Conservation (phyloP, 257 asterid species). For the Solanum boliviense region DNA sequence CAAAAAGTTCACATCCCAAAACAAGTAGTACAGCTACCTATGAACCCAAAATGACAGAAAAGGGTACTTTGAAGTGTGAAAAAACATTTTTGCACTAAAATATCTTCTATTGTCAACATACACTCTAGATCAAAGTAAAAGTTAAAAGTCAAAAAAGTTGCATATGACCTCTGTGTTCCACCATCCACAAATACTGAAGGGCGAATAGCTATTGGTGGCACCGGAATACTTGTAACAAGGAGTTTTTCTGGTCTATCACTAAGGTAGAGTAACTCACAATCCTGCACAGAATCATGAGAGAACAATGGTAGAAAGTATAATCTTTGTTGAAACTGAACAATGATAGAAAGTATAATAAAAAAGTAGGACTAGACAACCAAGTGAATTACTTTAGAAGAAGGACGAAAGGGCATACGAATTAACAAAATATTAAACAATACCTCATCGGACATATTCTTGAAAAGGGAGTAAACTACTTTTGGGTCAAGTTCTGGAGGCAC, state of each 20-base stretch:
- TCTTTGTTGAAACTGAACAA: not conserved
- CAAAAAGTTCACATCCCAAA: not conserved
- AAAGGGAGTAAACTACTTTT: slow-evolving; percentile 42
- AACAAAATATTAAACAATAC: slow-evolving; percentile 20
- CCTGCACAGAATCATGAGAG: slow-evolving; percentile 31
- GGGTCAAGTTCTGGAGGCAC: slow-evolving; percentile 44
- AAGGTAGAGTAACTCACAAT: slow-evolving; percentile 80
- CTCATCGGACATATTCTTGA: slow-evolving; percentile 71
- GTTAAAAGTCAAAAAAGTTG: not conserved
- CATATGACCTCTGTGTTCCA: slow-evolving; percentile 58
- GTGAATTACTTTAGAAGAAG: not conserved
- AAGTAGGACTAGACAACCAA: not conserved
- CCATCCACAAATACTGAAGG: slow-evolving; percentile 94
- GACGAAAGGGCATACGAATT: not conserved
- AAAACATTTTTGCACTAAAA: not conserved
- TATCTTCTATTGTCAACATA: not conserved
- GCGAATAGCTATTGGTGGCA: slow-evolving; percentile 84
- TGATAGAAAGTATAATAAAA: not conserved
- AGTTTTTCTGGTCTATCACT: slow-evolving; percentile 85
- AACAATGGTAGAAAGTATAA: not conserved
- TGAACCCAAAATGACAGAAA: not conserved
- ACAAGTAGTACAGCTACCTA: not conserved
- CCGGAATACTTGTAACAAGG: slow-evolving; percentile 60
- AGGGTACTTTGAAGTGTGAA: not conserved
- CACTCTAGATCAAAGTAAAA: not conserved